phyloP scores from a whole-genome alignment of 306 rosid genomes.

The Canavalia ensiformis region DNA sequence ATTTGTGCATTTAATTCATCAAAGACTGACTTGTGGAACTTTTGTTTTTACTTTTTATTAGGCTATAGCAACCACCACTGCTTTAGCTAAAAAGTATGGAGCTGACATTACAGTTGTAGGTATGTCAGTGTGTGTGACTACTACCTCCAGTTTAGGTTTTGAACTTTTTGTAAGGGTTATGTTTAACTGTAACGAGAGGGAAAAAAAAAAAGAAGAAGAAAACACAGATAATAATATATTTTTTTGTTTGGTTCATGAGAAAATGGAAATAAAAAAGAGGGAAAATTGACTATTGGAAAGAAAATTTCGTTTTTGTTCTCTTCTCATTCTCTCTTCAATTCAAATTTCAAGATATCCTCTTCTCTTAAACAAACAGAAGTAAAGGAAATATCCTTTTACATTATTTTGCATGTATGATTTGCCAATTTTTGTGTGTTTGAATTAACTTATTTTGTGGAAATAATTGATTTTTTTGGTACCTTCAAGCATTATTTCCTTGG shows the following conservation, averaged over 20 bases:
- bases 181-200: too few relatives aligned
- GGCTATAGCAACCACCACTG: slow-evolving; percentile 84
- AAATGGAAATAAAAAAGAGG: too few relatives aligned
- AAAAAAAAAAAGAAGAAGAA: too few relatives aligned
- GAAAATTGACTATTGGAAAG: too few relatives aligned
- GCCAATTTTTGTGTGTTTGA: background rate
- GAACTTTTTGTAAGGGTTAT: too few relatives aligned
- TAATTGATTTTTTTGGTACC: background rate
- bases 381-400: background rate
- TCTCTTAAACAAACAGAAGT: too few relatives aligned
- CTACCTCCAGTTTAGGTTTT: too few relatives aligned
- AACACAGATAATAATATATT: too few relatives aligned
- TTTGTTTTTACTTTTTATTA: slow-evolving; percentile 38
- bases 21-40: slow-evolving; percentile 35
- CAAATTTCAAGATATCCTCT: too few relatives aligned
- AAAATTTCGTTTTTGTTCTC: too few relatives aligned
- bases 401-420: slow-evolving; percentile 26
- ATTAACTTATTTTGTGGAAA: background rate
- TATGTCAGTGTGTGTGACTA: slow-evolving; percentile 41
- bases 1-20: slow-evolving; percentile 21
- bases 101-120: slow-evolving; percentile 95
- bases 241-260: too few relatives aligned
- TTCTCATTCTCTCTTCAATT: too few relatives aligned
- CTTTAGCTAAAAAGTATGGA: slow-evolving; percentile 89
- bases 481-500: background rate